Evolutionary conservation across 1,284 basidiomycete genomes (phyloP).

Genomic region (Austroboletus novae-zelandiae): DNA sequence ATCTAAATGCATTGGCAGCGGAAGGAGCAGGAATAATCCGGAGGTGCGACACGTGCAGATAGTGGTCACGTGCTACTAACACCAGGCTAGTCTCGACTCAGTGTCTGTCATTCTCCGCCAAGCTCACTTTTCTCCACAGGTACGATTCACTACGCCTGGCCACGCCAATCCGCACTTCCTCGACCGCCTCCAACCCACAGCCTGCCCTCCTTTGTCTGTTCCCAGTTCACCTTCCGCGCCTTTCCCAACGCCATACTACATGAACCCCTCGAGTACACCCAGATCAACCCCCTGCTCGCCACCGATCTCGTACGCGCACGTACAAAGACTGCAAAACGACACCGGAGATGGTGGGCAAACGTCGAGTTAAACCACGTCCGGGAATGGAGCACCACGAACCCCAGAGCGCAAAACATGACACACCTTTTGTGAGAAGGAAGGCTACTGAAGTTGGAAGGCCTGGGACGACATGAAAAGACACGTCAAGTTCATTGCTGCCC

Average conservation of each 20-base stretch:
- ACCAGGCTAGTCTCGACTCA: too few relatives aligned
- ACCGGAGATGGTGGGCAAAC: neutral
- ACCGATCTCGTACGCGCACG: slow-evolving; percentile 6
- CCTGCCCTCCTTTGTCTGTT: slow-evolving; percentile 19
- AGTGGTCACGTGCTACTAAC: too few relatives aligned
- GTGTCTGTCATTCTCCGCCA: neutral
- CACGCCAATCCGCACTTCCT: slow-evolving; percentile 15
- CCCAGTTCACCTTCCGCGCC: slow-evolving; percentile 26
- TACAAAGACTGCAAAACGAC: neutral
- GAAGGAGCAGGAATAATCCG: too few relatives aligned
- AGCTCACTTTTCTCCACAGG: neutral
- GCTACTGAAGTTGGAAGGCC: too few relatives aligned
- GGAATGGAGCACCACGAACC: neutral
- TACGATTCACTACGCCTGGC: slow-evolving; percentile 10
- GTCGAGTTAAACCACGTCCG: neutral
- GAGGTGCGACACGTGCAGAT: too few relatives aligned
- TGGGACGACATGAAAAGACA: neutral
- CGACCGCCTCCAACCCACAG: slow-evolving; percentile 23
- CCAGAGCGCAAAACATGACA: neutral
- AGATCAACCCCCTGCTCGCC: slow-evolving; percentile 14
- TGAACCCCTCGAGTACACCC: slow-evolving; percentile 11
- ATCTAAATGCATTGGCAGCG: too few relatives aligned
- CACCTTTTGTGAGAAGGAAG: neutral
- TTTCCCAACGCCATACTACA: slow-evolving; percentile 27
- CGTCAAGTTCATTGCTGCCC: too few relatives aligned